phyloP scores from a whole-genome alignment of 2,329 filamentous ascomycete genomes.

The Knufia petricola region DNA sequence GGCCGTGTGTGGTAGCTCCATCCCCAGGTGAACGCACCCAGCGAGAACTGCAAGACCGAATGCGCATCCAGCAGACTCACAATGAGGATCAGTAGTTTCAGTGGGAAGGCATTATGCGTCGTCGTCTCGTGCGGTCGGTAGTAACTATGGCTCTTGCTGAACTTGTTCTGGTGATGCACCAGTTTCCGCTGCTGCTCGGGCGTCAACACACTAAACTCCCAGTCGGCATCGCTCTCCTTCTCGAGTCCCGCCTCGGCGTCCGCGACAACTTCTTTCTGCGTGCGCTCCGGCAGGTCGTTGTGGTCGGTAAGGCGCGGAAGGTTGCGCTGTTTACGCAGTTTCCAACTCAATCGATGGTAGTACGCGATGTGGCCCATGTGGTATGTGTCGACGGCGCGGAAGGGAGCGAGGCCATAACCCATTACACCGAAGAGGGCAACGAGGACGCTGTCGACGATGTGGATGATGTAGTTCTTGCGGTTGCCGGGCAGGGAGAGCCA shows the following conservation, averaged over 20 bases:
- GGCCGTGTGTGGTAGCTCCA: conserved; percentile 62
- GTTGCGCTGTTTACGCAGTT: conserved; percentile 50
- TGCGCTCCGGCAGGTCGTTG: conserved; percentile 53
- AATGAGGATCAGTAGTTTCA: conserved; percentile 63
- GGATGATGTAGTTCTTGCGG: conserved; percentile 58
- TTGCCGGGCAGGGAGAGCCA: conserved; percentile 71
- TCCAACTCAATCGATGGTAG: conserved; percentile 59
- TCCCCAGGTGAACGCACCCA: conserved; percentile 69
- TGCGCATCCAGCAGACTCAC: conserved; percentile 73
- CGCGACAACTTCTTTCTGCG: conserved; percentile 30
- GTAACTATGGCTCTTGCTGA: conserved; percentile 74
- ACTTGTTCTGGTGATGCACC: conserved; percentile 68
- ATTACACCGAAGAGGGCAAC: conserved; percentile 63
- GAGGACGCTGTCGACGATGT: conserved; percentile 61
- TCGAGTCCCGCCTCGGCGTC: conserved; percentile 36
- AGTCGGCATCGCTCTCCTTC: conserved; percentile 21
- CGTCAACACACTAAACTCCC: conserved; percentile 21
- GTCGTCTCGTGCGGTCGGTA: conserved; percentile 82
- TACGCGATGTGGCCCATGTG: conserved; percentile 76
- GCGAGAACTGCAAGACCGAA: conserved; percentile 67
- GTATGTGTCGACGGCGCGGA: conserved; percentile 72
- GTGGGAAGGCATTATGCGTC: conserved; percentile 70
- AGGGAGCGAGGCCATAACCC: conserved; percentile 62
- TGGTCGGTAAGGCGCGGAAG: conserved; percentile 56
- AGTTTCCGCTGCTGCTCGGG: conserved; percentile 57